Percentiles rank a stretch among this genome's conserved stretches.
These are phyloP conservation scores for Solanum commersonii DNA, from an alignment of 257 asterid species.

Conservation along the genomic window DNA sequence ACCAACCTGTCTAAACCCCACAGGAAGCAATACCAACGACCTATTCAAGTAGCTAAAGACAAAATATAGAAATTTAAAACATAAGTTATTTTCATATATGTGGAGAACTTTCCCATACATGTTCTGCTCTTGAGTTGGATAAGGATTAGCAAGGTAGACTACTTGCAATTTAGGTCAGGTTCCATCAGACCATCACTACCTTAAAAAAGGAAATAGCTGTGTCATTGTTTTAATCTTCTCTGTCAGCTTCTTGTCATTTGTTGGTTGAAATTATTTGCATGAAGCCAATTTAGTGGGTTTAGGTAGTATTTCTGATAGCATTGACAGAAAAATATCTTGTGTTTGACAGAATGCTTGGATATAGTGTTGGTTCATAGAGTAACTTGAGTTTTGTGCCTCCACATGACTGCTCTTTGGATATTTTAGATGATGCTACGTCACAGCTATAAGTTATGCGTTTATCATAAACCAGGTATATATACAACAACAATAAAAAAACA, in stretches of 20 bases:
- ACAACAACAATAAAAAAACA: not conserved
- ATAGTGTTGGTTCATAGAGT: not conserved
- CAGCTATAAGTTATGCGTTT: not conserved
- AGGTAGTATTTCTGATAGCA: not conserved
- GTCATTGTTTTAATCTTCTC: not conserved
- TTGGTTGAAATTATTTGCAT: not conserved
- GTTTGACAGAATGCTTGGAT: not conserved
- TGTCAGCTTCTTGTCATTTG: not conserved
- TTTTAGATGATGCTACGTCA: not conserved
- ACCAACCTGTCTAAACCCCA: not conserved
- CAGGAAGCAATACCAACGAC: not conserved
- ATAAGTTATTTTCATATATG: not conserved
- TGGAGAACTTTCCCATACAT: not conserved
- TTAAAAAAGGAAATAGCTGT: not conserved
- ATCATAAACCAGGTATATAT: not conserved
- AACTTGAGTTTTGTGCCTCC: not conserved
- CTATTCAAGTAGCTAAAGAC: not conserved
- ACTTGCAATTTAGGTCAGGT: not conserved
- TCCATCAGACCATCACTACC: not conserved
- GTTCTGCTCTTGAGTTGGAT: not conserved
- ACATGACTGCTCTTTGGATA: not conserved
- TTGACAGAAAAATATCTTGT: not conserved
- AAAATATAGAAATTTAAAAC: not conserved
- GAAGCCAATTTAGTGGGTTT: not conserved
- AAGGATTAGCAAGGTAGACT: not conserved